Base-by-base conservation (phyloP, 1,284 basidiomycete genomes). In the Naganishia liquefaciens region DNA sequence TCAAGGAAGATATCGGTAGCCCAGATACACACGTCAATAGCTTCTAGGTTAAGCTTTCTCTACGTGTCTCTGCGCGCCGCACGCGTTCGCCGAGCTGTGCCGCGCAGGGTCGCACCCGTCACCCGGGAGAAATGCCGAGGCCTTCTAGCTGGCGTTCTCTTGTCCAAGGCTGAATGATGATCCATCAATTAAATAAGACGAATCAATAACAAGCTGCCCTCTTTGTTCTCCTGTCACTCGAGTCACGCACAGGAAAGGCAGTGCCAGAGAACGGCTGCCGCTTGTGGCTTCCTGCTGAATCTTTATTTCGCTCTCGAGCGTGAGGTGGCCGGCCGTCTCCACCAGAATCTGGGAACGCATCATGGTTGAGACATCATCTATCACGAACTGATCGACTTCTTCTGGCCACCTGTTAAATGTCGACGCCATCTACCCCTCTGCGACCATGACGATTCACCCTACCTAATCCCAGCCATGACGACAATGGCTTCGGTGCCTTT, bases 331-430 rank as follows among this genome's bases (percentile, higher is more conserved):
- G 33, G 33, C 33, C 33, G 33, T 37, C 33, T 37, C 43, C n/a
- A 21, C 33, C 3, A 30, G 19, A 11, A 33, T 17, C 7, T 11
- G 30, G 39, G 27, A 40, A 40, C 33, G n/a, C 17, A 23, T 19
- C 17, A 60, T 60, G 57, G 57, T 50, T 50, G 46, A 60, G 23
- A 21, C 46, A 60, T 50, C 46, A 50, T 60, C 57, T 60, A 60
- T 23, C 0, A n/a, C 3, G 7, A n/a, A 11, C 21, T 46, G 44
- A 46, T 30, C 55, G 30, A 47, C 28, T n/a, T 13, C n/a, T 23
- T n/a, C n/a, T 25, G 13, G 4, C 33, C n/a, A 25, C 27, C 46
- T 9, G 27, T 17, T 42, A 27, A 9, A 25, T 1, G 1, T 53
- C 51, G 30, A 33, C 30, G 7, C 17, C 30, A 25, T 25, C 43